Evolutionary conservation across 108 stramenopile species (phyloP).

Genomic region (Craspedostauros australis): DNA sequence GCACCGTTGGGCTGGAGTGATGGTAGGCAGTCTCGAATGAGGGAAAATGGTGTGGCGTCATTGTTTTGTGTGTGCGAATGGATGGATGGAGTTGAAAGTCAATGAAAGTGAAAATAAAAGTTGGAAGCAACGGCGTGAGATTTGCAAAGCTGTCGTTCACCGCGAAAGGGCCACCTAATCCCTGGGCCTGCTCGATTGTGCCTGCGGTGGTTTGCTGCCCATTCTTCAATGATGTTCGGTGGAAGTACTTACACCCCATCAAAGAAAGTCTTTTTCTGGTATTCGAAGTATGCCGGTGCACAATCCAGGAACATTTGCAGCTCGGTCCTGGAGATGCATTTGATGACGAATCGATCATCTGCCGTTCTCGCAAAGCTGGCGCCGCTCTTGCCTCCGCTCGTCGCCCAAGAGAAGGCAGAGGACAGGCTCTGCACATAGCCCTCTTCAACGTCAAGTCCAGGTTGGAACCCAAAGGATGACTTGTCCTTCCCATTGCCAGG

Average conservation of each 20-base stretch:
- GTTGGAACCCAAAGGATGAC: background rate
- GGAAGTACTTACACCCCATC: slow-evolving; percentile 65
- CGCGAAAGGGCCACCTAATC: too few relatives aligned
- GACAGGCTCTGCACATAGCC: slow-evolving; percentile 81
- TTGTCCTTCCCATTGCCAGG: slow-evolving; percentile 2
- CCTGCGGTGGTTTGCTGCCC: too few relatives aligned
- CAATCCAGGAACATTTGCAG: slow-evolving; percentile 97
- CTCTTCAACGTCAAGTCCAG: slow-evolving; percentile 55
- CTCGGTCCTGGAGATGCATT: slow-evolving; percentile 90
- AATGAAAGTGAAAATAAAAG: background rate
- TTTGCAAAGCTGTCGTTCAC: too few relatives aligned
- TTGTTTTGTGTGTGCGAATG: too few relatives aligned
- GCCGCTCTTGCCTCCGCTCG: slow-evolving; percentile 92
- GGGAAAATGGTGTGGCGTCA: too few relatives aligned
- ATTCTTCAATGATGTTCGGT: too few relatives aligned
- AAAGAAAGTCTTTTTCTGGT: slow-evolving; percentile 92
- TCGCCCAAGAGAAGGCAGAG: slow-evolving; percentile 78
- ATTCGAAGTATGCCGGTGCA: slow-evolving; percentile 96
- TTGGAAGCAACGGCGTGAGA: too few relatives aligned
- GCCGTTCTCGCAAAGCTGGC: slow-evolving; percentile 78
- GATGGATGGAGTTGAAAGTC: too few relatives aligned
- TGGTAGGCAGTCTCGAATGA: background rate
- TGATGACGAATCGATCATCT: slow-evolving; percentile 92
- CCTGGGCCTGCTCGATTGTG: too few relatives aligned
- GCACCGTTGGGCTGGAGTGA: slow-evolving; percentile 52